Evolutionary conservation across 1,284 basidiomycete species (phyloP), one percentile per base, ranked within the genome.

Genomic region (Sporisorium iseilematis-ciliati): DNA sequence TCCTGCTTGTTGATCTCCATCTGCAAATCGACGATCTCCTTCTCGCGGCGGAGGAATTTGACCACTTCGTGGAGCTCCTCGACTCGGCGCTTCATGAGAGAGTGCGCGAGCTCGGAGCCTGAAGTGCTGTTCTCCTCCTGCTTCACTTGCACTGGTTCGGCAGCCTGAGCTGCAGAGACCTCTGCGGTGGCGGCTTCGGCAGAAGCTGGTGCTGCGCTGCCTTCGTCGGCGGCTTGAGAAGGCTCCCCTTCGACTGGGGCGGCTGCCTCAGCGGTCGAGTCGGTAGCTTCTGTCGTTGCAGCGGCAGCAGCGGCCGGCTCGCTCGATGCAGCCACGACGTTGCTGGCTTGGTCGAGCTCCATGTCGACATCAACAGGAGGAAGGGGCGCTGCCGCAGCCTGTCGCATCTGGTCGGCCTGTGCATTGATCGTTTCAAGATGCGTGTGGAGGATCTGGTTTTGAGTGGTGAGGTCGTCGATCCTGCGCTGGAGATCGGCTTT

Each of bases 1-100:
- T 95, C 93, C 82, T 94, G 92, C 86, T 93, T 93, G 87, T 90
- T 89, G 57, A 95, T 89, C 79, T 95, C 92, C 46, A 93, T 88
- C 79, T 95, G 92, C 40, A 95, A 88, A 73, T 95, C 93, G 43
- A 92, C 91, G 60, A 95, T 93, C 82, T 95, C 93, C 86, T 95
- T 94, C 87, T 95, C 93, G 79, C 92, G 92, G 29, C 93, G 90
- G 35, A 95, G 87, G 85, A 92, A 94, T 1, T 90, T 88, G 50
- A 95, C 91, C 20, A 96, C 91, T 38, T 91, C 90, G 46, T 91
- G 91, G 18, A 95, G 87, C 64, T 83, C 81, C 4, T 81, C 78
- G 21, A 63, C 54, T 10, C 65, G 70, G 5, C 72, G 62, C 53
- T 75, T 68, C 61, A 65, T 67, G 52, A 73, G 61, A 16, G 67